Evolutionary conservation across 768 basidiomycete species (phyloP), one percentile per base, ranked within the genome.

Genomic region (Leucocoprinus leucothites): DNA sequence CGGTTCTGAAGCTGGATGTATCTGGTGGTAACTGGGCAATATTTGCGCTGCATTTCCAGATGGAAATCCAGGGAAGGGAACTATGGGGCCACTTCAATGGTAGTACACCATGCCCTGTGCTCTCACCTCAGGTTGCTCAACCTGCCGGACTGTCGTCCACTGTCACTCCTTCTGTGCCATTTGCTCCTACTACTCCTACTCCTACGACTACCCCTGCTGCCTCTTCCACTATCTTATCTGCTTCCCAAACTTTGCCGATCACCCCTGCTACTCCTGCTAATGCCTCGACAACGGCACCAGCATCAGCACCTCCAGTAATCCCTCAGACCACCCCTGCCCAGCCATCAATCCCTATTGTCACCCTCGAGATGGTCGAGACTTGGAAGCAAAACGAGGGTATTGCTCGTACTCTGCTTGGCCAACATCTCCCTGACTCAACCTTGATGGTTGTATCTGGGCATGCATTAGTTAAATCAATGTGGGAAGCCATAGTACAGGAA

Each of bases 321-420:
- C n/a, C n/a, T n/a, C n/a, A n/a, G n/a, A n/a, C n/a, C n/a, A n/a
- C n/a, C n/a, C n/a, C n/a, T n/a, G 35, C 35, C 14, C 35, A 35
- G 7, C 35, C 35, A 50, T 45, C 24, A 51, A 24, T 34, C 47
- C 28, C 31, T 35, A 35, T 9, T 18, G 4, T 36, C 24, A 34
- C 18, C 25, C 18, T 22, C n/a, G n/a, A n/a, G n/a, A n/a, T n/a
- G n/a, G n/a, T n/a, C n/a, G n/a, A n/a, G n/a, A 47, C 40, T 2
- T 68, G 71, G 73, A 48, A 71, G 58, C 60, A 66, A 63, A 50
- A 69, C 63, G 58, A 75, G 65, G 60, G 60, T 58, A 49, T 70
- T 9, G 63, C 66, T 9, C 56, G 49, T 22, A 47, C 61, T n/a
- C 44, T 68, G 2, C 62, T 70, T 4, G 59, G 58, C 2, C 68